Conservation (phyloP, 768 basidiomycete genomes). For the Gyrodon lividus region DNA sequence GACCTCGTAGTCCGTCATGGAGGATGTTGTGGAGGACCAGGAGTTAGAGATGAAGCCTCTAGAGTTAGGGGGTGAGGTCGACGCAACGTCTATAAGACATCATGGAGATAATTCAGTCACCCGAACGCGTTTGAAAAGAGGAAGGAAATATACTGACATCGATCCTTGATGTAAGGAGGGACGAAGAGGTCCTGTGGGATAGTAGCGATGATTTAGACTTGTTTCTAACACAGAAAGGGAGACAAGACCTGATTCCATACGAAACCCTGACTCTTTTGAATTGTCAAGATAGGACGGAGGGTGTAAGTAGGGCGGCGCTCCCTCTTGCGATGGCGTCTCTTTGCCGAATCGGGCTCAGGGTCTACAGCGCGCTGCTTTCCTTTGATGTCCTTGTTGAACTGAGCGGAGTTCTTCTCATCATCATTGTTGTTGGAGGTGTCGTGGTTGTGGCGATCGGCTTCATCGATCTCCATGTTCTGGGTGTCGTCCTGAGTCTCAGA, state of each 20-base stretch:
- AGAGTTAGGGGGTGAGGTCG: conserved; percentile 77
- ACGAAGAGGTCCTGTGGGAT: conserved; percentile 74
- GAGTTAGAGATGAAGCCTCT: conserved; percentile 65
- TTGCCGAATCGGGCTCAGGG: conserved; percentile 53
- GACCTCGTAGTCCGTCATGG: conserved; percentile 74
- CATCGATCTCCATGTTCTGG: conserved; percentile 57
- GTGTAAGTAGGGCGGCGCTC: conserved; percentile 58
- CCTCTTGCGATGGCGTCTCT: conserved; percentile 49
- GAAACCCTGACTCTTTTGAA: conserved; percentile 84
- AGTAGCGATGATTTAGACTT: background rate
- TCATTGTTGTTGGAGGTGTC: conserved; percentile 8
- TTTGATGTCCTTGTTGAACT: conserved; percentile 61
- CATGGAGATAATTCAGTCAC: conserved; percentile 3
- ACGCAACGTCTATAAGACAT: conserved; percentile 62
- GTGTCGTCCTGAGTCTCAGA: conserved; percentile 43
- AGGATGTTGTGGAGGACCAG: conserved; percentile 63
- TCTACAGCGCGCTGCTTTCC: conserved; percentile 81
- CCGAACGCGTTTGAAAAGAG: conserved; percentile 11
- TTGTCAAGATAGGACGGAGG: conserved; percentile 81
- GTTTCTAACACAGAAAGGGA: background rate
- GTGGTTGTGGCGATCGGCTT: conserved; percentile 28
- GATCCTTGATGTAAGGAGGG: conserved; percentile 85
- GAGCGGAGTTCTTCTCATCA: conserved; percentile 36
- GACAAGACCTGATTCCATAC: conserved; percentile 83
- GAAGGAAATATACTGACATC: conserved; percentile 59